Base-by-base conservation (phyloP, 495 filamentous ascomycete species). In the Entonaema liquescens region DNA sequence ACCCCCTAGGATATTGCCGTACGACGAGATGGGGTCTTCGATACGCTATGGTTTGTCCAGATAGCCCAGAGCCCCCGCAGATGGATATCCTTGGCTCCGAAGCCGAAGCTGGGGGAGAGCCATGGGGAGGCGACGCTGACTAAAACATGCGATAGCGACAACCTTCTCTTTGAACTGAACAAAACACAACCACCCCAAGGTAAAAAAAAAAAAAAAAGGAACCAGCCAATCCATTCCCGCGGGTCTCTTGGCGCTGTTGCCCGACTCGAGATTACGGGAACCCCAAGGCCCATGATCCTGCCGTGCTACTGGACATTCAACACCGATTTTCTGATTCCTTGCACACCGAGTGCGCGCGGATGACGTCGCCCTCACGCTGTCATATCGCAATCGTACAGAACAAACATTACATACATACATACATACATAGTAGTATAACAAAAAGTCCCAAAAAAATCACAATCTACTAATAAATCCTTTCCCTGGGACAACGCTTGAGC, bases 231-330 rank as follows among this genome's bases (percentile, higher is more conserved):
- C 65, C 70, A 31, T 52, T 53, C 65, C 65, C 70, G 31, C 56
- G 70, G 70, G 50, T 68, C 35, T 65, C 65, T 68, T 65, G 65
- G 65, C 70, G 40, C 59, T 60, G 65, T 47, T 72, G 59, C 56
- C 60, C 54, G 57, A 38, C 63, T 67, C 61, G 44, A 35, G 47
- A 9, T 50, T 25, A 59, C 69, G 58, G 58, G 64, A 35, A 63
- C 44, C 54, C 21, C 49, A 67, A 42, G 29, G 29, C 53, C 29
- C 29, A 28, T 53, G 50, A 29, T 26, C 50, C 5, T 29, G 50
- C 17, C 5, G 42, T 47, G 42, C 19, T 12, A 47, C 42, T 23
- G 42, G 42, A 47, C 23, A 28, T 19, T 63, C 66, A 55, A 72
- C 19, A 57, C 69, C 69, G 63, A 72, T 62, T 57, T 17, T 52